Percentiles rank a stretch among this genome's conserved stretches.
Evolutionary conservation across 768 basidiomycete genomes (phyloP).

Genomic region (Phaeotremella skinneri): DNA sequence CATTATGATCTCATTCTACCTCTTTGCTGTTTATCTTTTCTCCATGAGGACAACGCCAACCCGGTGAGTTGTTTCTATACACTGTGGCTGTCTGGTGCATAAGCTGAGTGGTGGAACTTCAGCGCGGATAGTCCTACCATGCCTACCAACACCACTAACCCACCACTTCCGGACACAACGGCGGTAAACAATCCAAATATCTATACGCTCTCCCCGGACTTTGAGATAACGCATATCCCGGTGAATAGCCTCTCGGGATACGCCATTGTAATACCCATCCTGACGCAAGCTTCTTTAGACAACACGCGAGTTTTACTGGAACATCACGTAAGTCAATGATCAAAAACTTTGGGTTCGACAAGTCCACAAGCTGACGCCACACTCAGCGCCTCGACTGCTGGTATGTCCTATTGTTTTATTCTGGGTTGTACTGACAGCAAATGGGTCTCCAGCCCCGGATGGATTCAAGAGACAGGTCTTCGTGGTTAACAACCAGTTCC

Average conservation of each 20-base stretch:
- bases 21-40: too few relatives aligned
- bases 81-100: too few relatives aligned
- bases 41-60: too few relatives aligned
- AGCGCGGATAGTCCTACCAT: too few relatives aligned
- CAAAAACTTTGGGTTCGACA: neutral
- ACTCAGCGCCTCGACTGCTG: neutral
- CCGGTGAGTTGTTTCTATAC: too few relatives aligned
- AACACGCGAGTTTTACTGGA: constrained; percentile 20
- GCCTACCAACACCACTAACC: too few relatives aligned
- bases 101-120: too few relatives aligned
- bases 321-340: constrained; percentile 18
- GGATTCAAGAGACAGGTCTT: constrained; percentile 26
- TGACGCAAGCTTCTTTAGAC: constrained; percentile 7
- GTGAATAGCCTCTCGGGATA: neutral
- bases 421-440: neutral
- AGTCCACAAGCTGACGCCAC: neutral
- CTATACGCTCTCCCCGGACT: neutral
- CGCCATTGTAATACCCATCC: neutral
- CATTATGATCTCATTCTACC: too few relatives aligned
- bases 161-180: neutral
- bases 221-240: neutral
- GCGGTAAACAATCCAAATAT: neutral
- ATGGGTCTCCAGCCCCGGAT: constrained; percentile 24
- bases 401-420: neutral
- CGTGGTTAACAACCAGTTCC: constrained; percentile 28